These are phyloP conservation scores for Apiotrichum gamsii DNA, from an alignment of 1,284 basidiomycete genomes.

Conservation along the genomic window DNA sequence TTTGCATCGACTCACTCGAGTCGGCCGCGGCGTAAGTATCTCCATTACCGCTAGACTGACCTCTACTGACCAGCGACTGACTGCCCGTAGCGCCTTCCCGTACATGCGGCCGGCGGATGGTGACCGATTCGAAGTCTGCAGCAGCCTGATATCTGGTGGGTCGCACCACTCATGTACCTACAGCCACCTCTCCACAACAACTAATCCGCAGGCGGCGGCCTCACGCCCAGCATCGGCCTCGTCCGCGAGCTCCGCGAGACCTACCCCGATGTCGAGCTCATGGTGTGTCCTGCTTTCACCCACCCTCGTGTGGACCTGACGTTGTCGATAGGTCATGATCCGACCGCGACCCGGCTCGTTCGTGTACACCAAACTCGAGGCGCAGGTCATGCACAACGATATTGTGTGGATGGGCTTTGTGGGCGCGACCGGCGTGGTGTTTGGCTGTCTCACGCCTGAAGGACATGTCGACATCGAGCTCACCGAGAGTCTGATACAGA, in stretches of 20 bases:
- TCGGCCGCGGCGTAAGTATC: constrained; percentile 50
- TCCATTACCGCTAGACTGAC: no score
- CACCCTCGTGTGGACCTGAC: background rate
- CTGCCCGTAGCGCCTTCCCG: constrained; percentile 11
- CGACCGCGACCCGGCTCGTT: constrained; percentile 72
- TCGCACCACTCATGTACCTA: no score
- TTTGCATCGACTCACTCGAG: constrained; percentile 71
- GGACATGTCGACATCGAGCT: constrained; percentile 58
- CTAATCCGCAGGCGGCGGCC: constrained; percentile 67
- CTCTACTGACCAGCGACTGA: no score
- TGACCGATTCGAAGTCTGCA: constrained; percentile 66
- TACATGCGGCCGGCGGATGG: constrained; percentile 8
- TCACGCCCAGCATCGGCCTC: constrained; percentile 67
- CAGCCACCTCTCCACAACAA: no score
- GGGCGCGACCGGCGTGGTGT: constrained; percentile 61
- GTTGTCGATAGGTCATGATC: constrained; percentile 59
- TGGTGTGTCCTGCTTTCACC: constrained; percentile 54
- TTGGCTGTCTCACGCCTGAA: constrained; percentile 58
- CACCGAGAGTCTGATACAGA: no score
- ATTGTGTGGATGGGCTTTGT: constrained; percentile 49
- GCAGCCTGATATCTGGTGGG: constrained; percentile 52
- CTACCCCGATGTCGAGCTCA: constrained; percentile 55
- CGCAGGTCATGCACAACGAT: constrained; percentile 66
- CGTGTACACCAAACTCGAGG: constrained; percentile 59
- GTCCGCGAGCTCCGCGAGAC: constrained; percentile 54